Evolutionary conservation across 331 rosid species (phyloP), one percentile per base, ranked within the genome.

Genomic region (Acacia pycnantha): DNA sequence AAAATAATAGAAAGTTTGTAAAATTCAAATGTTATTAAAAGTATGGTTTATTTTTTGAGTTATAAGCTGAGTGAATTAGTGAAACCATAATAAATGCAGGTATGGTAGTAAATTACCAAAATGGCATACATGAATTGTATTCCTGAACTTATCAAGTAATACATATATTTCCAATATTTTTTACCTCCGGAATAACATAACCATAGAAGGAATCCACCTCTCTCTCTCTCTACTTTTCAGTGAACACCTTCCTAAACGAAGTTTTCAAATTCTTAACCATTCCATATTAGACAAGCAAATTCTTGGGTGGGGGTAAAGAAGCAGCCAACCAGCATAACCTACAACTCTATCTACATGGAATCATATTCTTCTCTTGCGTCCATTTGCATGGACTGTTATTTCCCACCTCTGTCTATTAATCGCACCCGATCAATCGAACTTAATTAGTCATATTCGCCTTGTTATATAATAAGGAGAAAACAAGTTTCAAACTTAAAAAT

Each of bases 351-450:
- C 73, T 18, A 67, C 35, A 13, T 51, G 66, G 88, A 87, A 87
- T 79, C 81, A 82, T 47, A 84, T 87, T 87, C 86, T 73, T 75
- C 80, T 43, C 19, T 15, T 40, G 40, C 56, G 33, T 69, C 62
- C 62, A 79, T 67, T 33, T 67, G 66, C 67, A 37, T 69, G 71
- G 70, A 67, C 78, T 68, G 71, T 73, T 68, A 16, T 33, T 68
- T 75, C 26, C 26, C 29, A 73, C 66, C 47, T 41, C 18, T 65
- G 77, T 47, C 73, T 54, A 71, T 77, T 53, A 84, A 65, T 8
- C 77, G n/a, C n/a, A 69, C 71, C 76, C 76, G 59, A 50, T 82
- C 70, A 85, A 79, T 59, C 48, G 68, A 74, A 50, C 73, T 46
- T 67, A 16, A n/a, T n/a, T n/a, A 16, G 18, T 77, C 77, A 22